Base-by-base conservation (phyloP, 2,329 filamentous ascomycete genomes). In the Phyllosticta paracitricarpa region DNA sequence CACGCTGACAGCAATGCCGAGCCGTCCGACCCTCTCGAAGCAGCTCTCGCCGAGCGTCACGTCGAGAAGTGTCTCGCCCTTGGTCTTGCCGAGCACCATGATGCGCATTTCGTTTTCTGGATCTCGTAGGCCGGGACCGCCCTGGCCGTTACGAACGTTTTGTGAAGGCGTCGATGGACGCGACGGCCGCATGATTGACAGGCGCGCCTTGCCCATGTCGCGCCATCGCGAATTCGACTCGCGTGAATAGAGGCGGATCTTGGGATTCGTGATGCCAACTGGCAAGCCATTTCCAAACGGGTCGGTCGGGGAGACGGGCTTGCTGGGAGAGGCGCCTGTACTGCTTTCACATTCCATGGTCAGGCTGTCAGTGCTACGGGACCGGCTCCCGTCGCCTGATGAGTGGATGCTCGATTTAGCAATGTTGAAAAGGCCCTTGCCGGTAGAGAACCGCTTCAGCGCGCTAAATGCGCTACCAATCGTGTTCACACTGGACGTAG, bases 1-100 rank as follows among this genome's bases (percentile, higher is more conserved):
- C 40, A 97, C 88, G 65, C 89, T 92, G 61, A 96, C 86, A 1
- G 94, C 89, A 68, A 97, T 93, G 55, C 92, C 92, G 35, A 89
- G 88, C 66, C 88, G 84, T 4, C 90, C 92, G 63, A 96, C 84
- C 19, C 89, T 80, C 66, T 92, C 88, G 75, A 96, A 95, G 69
- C 89, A 92, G 61, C 85, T 89, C 70, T 91, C 91, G 10, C 88
- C 88, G 1, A 97, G 79, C 56, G 91, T 91, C 1, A 89, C 90
- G 72, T 97, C 93, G 0, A 97, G 80, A 40, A 96, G 74, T 1
- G 87, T 80, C 63, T 86, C 79, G 24, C 84, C 83, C 64, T 85
- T 84, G 1, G 85, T 86, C 69, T 90, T 87, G 5, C 85, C 86
- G 4, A 83, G 84, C 25, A 97, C 86, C 17, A 96, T 79, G 62